Base-by-base conservation (phyloP, 2,329 filamentous ascomycete genomes). In the Chaetomiaceae sp. region DNA sequence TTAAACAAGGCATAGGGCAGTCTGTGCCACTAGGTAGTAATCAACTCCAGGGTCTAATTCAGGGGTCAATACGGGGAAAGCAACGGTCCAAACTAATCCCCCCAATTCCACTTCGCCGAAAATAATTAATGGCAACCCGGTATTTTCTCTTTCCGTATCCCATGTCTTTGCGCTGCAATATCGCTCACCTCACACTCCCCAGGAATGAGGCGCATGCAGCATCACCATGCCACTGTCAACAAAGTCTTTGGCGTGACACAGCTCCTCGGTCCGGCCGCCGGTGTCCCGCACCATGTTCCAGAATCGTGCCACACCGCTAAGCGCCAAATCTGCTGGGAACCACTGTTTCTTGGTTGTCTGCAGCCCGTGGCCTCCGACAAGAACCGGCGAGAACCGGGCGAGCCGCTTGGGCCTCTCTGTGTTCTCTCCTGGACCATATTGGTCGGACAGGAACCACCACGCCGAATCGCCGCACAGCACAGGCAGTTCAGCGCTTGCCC, bases 381-480 rank as follows among this genome's bases (percentile, higher is more conserved):
- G 21, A 5, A 53, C n/a, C 3, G 53, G 53, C 14, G 48, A 21
- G 41, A 56, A 56, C 4, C 14, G 34, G 6, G 44, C 16, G 1
- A 37, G 34, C 1, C 20, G 6, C 1, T 4, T 4, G 1, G 4
- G 20, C n/a, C 21, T 3, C 3, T 21, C 8, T 3, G 13, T 14
- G 6, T 32, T 3, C 16, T 32, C 20, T 5, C 29, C 40, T 1
- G 25, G 18, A 21, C 38, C 36, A 30, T 10, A 34, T 4, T 18
- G 9, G 41, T 50, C 49, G 4, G 45, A 32, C 1, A 46, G n/a
- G 10, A 11, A 46, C 54, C 54, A 56, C 54, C 54, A 56, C 1
- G 46, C 54, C 5, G 49, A 53, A 30, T 53, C 49, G 21, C 54
- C 54, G 42, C 49, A 56, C 4, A 56, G 16, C 1, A 4, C n/a